Base-by-base conservation (phyloP, 345 rosid species). In the Populus simonii region DNA sequence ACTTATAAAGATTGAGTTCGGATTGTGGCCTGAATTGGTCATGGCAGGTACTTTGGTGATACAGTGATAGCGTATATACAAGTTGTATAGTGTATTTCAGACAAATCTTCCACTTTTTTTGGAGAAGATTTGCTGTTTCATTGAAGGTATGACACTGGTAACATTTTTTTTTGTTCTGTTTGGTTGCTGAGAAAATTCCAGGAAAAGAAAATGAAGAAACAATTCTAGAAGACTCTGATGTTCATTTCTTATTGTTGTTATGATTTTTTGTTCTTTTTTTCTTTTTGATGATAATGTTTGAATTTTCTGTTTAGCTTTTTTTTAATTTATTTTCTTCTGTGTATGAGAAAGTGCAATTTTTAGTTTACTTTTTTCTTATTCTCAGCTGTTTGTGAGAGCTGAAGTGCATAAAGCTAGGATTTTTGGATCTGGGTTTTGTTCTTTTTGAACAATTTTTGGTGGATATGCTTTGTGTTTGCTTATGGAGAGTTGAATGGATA, bases 61-160 rank as follows among this genome's bases (percentile, higher is more conserved):
- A 43, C 36, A 61, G 35, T 57, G 27, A 12, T 51, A 61, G 55
- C n/a, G 49, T 55, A 27, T 61, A 59, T 39, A 29, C 33, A 41
- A 66, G 22, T 27, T 13, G 10, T 59, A 38, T 38, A 57, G 67
- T 27, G 36, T 8, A 73, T 47, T 43, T 65, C 67, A 63, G 20
- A 29, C 77, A n/a, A 31, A 74, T 74, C 70, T 66, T 43, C 31
- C 47, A 70, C 11, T n/a, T 23, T 23, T 33, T 27, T 47, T 45
- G 69, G 43, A 74, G 70, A 41, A 74, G 70, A 74, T 74, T 63
- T 62, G 39, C 70, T 25, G 57, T 39, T 39, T 41, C 41, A n/a
- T 74, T 51, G 20, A 66, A 49, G 78, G 70, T 41, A 63, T 17
- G 43, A 18, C 5, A 22, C 29, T 70, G 57, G 23, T 53, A 39